phyloP scores from a whole-genome alignment of 2,329 filamentous ascomycete species.

The Chrysosporium queenslandicum region DNA sequence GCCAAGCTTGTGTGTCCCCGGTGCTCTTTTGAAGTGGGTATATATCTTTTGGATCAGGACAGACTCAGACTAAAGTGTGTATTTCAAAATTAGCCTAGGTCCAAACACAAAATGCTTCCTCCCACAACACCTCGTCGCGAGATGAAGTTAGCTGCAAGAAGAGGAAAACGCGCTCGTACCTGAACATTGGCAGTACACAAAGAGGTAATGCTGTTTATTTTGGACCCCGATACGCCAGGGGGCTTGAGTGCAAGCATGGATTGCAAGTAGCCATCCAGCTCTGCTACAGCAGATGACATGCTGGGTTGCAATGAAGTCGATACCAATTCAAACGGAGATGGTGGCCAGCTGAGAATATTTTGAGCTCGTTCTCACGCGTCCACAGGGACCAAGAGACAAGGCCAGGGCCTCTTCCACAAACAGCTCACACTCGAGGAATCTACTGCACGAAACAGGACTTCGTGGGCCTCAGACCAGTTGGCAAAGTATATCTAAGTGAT shows the following conservation, averaged over 20 bases:
- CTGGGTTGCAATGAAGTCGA: conserved; percentile 20
- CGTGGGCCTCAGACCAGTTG: neutral
- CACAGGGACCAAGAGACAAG: neutral
- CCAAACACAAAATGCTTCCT: neutral
- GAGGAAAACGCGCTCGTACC: conserved; percentile 47
- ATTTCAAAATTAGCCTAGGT: conserved; percentile 15
- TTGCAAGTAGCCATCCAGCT: conserved; percentile 81
- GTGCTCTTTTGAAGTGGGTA: conserved; percentile 92
- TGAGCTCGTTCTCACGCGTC: neutral
- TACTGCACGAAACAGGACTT: conserved; percentile 3
- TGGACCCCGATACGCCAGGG: conserved; percentile 85
- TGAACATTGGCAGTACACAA: conserved; percentile 84
- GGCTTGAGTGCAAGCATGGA: conserved; percentile 86
- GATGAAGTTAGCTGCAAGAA: conserved; percentile 5
- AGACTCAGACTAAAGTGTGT: conserved; percentile 65
- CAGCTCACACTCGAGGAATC: neutral
- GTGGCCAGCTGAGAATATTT: neutral
- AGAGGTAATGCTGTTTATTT: conserved; percentile 75
- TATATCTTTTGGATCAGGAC: conserved; percentile 92
- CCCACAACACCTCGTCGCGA: neutral
- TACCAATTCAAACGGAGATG: conserved; percentile 2
- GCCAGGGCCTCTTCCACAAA: neutral
- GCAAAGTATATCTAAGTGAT: conserved; percentile 10
- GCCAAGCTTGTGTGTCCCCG: conserved; percentile 91
- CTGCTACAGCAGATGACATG: conserved; percentile 78